These are phyloP conservation scores for Alternaria viburni DNA, from an alignment of 2,329 filamentous ascomycete species.

Conservation along the genomic window DNA sequence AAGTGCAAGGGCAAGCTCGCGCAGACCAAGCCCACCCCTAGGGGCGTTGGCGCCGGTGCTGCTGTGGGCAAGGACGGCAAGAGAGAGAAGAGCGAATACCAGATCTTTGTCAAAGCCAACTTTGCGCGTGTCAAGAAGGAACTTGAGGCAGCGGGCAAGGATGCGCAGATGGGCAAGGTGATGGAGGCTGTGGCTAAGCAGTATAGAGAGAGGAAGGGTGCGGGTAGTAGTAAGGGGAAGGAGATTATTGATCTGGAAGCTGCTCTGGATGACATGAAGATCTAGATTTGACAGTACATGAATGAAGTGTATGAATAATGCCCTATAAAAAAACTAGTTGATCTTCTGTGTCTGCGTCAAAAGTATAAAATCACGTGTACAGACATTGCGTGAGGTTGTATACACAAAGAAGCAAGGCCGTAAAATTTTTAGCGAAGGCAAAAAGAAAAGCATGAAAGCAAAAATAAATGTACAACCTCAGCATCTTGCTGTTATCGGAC, in stretches of 20 bases:
- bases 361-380: too few relatives aligned
- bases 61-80: slow-evolving; percentile 18
- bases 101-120: slow-evolving; percentile 69
- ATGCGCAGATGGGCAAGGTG: slow-evolving; percentile 62
- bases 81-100: slow-evolving; percentile 57
- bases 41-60: slow-evolving; percentile 43
- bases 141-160: slow-evolving; percentile 60
- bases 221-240: slow-evolving; percentile 7
- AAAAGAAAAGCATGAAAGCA: too few relatives aligned
- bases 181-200: slow-evolving; percentile 71
- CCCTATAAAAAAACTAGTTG: too few relatives aligned
- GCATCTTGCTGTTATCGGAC: too few relatives aligned
- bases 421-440: too few relatives aligned
- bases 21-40: slow-evolving; percentile 81
- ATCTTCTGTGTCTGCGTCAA: too few relatives aligned
- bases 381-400: too few relatives aligned
- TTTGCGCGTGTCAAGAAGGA: slow-evolving; percentile 59
- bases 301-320: neutral
- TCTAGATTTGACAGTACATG: slow-evolving; percentile 1
- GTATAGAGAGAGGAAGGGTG: slow-evolving; percentile 61
- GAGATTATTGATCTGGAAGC: slow-evolving; percentile 19
- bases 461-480: too few relatives aligned
- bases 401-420: too few relatives aligned
- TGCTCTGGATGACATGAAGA: slow-evolving; percentile 35
- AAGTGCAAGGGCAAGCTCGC: slow-evolving; percentile 70